These are phyloP conservation scores for Geosmithia flava DNA, from an alignment of 2,329 filamentous ascomycete species.

Conservation along the genomic window DNA sequence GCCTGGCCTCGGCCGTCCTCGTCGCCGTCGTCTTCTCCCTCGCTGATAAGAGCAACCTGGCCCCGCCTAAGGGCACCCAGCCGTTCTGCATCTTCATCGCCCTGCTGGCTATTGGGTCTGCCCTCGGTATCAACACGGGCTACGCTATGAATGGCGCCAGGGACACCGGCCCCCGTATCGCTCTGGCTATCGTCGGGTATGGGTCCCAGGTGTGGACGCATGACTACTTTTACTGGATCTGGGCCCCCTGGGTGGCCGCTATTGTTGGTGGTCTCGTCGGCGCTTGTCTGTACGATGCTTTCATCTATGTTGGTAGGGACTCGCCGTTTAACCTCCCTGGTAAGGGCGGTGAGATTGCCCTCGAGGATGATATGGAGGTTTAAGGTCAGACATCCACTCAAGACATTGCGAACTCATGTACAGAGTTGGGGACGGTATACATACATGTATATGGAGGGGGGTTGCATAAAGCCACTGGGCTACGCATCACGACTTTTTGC, in stretches of 20 bases:
- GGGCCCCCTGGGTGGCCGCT: neutral
- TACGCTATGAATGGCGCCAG: conserved; percentile 1
- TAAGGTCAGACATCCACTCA: too few relatives aligned
- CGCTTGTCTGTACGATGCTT: neutral
- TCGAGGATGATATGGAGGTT: neutral
- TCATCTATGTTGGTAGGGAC: neutral
- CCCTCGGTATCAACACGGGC: conserved; percentile 1
- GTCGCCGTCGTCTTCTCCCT: neutral
- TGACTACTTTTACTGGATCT: conserved; percentile 1
- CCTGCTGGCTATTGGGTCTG: neutral
- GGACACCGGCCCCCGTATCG: conserved; percentile 1
- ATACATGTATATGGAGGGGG: too few relatives aligned
- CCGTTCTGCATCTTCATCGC: conserved; percentile 1
- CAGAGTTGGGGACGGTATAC: too few relatives aligned
- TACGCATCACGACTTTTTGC: neutral
- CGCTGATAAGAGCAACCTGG: conserved; percentile 1
- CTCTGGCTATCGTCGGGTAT: neutral
- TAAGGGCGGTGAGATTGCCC: neutral
- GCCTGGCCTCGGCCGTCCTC: neutral
- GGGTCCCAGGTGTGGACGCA: neutral
- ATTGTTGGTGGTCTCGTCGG: conserved; percentile 1
- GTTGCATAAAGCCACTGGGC: neutral
- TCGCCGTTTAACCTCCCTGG: conserved; percentile 1
- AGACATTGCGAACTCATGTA: too few relatives aligned
- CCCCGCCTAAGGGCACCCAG: conserved; percentile 1